Conservation (phyloP, 768 basidiomycete species). For the Macrolepiota dolichaula region DNA sequence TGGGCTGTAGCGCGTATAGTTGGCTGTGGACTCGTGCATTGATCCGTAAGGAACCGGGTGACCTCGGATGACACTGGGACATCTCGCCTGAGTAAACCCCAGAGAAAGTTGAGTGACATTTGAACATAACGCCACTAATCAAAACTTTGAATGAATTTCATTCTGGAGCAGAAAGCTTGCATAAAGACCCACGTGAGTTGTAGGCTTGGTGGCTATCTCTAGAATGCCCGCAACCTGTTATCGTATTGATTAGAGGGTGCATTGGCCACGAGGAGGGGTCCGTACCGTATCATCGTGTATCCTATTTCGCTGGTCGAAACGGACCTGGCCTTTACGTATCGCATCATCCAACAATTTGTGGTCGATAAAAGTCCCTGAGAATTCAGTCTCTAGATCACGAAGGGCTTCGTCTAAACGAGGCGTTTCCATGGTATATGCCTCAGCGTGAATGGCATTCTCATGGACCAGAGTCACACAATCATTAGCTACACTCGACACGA, state of each 20-base stretch:
- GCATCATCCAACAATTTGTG: constrained; percentile 40
- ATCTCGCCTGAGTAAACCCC: constrained; percentile 63
- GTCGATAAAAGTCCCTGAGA: constrained; percentile 41
- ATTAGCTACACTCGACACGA: constrained; percentile 57
- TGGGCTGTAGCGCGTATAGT: constrained; percentile 64
- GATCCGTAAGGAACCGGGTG: constrained; percentile 60
- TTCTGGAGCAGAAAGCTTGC: background rate
- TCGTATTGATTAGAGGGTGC: constrained; percentile 5
- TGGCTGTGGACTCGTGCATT: constrained; percentile 69
- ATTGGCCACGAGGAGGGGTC: background rate
- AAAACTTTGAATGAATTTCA: background rate
- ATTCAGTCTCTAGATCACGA: constrained; percentile 45
- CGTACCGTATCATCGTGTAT: constrained; percentile 49
- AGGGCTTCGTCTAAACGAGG: constrained; percentile 48
- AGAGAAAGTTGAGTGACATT: constrained; percentile 62
- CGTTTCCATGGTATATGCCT: constrained; percentile 49
- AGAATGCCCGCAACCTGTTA: constrained; percentile 58
- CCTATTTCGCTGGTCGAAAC: constrained; percentile 41
- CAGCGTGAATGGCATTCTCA: constrained; percentile 64
- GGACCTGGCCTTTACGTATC: constrained; percentile 34
- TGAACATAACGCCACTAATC: constrained; percentile 79
- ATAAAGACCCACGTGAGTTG: constrained; percentile 62
- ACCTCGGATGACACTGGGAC: constrained; percentile 46
- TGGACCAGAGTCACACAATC: constrained; percentile 59
- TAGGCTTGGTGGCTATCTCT: constrained; percentile 53